Base-by-base conservation (phyloP, 176 grass and related monocot species). In the Melocanna baccifera region DNA sequence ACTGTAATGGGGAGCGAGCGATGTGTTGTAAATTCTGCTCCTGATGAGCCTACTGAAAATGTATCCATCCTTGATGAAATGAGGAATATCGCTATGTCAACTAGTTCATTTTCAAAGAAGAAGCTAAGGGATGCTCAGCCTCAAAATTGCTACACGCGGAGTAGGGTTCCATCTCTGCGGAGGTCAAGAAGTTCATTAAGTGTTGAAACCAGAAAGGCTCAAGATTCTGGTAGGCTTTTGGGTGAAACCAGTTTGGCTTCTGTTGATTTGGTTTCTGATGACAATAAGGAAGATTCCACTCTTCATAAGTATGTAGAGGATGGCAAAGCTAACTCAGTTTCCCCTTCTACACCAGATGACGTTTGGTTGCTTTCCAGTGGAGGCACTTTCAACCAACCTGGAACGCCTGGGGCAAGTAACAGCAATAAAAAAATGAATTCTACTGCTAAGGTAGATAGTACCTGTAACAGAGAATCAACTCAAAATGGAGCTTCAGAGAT, bases 1-100 rank as follows among this genome's bases (percentile, higher is more conserved):
- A 43, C 74, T 80, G 37, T 72, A 66, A 61, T 20, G 40, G 69
- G 71, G 57, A 84, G 41, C 15, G 63, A 90, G 23, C 62, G 47
- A 9, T 93, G 88, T 29, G 64, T 86, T 78, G 81, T 87, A 62
- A 92, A 96, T 89, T 92, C 86, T 68, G 79, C 70, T 69, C 77
- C 67, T 70, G 86, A 91, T 18, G 85, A 88, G 23, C 91, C 73
- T 82, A 81, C 86, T 78, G 87, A 95, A 86, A 95, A 86, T 69
- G 75, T 80, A 73, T 87, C 91, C 3, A 90, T 92, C 69, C 92
- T 92, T 75, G 88, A 92, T 83, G 90, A 92, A 86, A 87, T 89
- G 84, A 87, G 88, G 66, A 80, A 91, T 63, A 75, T 70, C 14
- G 53, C 87, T 83, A 83, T 91, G 76, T 78, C 78, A 58, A 66